Conservation (phyloP, 202 grass and related monocot species). For the Musa balbisiana region DNA sequence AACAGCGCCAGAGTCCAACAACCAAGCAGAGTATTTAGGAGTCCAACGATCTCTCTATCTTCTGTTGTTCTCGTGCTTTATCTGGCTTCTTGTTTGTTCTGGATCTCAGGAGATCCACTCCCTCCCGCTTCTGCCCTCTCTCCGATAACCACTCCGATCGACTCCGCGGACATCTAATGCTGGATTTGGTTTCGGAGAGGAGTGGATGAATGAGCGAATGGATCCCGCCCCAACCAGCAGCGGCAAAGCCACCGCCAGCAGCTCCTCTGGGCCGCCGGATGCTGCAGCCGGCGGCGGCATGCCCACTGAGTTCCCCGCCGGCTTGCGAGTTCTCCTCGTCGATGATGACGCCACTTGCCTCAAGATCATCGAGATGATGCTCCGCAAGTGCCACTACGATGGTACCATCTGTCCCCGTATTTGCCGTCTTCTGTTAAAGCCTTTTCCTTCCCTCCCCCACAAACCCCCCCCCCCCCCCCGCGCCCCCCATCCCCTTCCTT, state of each 20-base stretch:
- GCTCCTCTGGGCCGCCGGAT: not conserved
- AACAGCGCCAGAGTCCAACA: not conserved
- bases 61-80: not conserved
- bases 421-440: too few relatives aligned
- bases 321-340: constrained; percentile 4
- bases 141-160: not conserved
- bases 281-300: not conserved
- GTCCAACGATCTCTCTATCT: not conserved
- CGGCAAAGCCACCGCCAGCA: not conserved
- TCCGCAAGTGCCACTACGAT: constrained; percentile 1
- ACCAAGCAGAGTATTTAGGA: constrained; percentile 2
- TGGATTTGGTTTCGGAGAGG: not conserved
- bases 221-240: not conserved
- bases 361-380: constrained; percentile 4
- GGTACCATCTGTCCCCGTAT: not conserved
- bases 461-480: not conserved
- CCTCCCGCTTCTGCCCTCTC: too few relatives aligned
- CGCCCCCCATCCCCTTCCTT: not conserved
- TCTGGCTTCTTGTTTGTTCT: not conserved
- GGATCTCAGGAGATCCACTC: not conserved
- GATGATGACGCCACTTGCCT: constrained; percentile 2
- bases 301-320: not conserved
- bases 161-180: not conserved
- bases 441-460: not conserved
- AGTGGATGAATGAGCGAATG: not conserved